These are phyloP conservation scores for Leccinum boreale DNA, from an alignment of 768 basidiomycete genomes.

Conservation along the genomic window DNA sequence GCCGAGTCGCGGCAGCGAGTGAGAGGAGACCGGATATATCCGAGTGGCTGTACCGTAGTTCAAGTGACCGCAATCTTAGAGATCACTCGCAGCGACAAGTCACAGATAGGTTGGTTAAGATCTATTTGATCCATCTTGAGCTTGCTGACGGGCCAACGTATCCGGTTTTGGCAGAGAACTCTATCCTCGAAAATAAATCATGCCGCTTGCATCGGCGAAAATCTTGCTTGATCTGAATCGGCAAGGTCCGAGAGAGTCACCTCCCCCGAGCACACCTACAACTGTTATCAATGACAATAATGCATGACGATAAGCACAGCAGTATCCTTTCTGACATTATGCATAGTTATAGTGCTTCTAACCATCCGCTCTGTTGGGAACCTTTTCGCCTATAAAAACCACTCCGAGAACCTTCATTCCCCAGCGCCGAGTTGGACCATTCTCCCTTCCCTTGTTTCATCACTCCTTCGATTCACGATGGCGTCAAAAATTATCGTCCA, in stretches of 20 bases:
- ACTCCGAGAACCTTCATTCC: neutral
- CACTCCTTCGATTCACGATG: neutral
- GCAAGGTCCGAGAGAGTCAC: neutral
- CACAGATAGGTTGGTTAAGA: too few relatives aligned
- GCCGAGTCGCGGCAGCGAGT: too few relatives aligned
- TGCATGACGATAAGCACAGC: neutral
- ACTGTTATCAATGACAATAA: neutral
- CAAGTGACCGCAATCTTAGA: too few relatives aligned
- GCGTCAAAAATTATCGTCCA: slow-evolving; percentile 23
- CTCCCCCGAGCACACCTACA: too few relatives aligned
- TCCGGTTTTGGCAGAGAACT: too few relatives aligned
- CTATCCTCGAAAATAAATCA: too few relatives aligned
- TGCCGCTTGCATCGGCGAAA: too few relatives aligned
- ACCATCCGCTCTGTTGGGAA: neutral
- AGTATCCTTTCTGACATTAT: neutral
- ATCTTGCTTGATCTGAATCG: neutral
- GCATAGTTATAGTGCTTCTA: neutral
- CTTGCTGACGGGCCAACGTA: too few relatives aligned
- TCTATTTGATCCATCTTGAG: too few relatives aligned
- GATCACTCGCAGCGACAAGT: too few relatives aligned
- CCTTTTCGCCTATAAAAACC: slow-evolving; percentile 22
- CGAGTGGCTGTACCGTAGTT: too few relatives aligned
- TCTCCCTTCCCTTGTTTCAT: neutral
- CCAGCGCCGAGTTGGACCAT: neutral
- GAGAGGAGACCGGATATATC: too few relatives aligned